phyloP scores from a whole-genome alignment of 2,329 filamentous ascomycete species.

The Fusarium bactridioides region DNA sequence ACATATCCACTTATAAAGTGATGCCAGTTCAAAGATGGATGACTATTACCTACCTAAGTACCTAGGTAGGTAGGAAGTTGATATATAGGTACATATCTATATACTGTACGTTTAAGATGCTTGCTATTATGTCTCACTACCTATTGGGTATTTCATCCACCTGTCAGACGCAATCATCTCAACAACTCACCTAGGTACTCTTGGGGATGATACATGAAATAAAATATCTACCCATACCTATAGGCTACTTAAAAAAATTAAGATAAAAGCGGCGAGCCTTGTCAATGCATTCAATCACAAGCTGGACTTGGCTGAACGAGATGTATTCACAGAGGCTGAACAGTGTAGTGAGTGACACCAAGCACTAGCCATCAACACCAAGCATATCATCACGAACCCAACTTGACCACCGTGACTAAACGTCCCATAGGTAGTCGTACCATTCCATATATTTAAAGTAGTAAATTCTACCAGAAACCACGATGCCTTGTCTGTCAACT shows the following conservation, averaged over 20 bases:
- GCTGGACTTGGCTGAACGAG: neutral
- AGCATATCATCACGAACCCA: constrained; percentile 13
- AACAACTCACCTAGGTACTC: neutral
- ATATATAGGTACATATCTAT: too few species aligned
- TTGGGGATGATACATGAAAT: neutral
- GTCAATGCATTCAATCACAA: neutral
- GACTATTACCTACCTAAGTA: neutral
- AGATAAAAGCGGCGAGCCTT: neutral
- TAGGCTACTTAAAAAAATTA: neutral
- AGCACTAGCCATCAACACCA: neutral
- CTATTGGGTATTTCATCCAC: neutral
- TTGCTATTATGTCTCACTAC: neutral
- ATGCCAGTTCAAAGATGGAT: neutral
- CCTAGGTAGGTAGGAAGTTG: too few species aligned
- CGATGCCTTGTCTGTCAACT: neutral
- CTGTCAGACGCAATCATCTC: neutral
- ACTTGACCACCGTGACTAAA: neutral
- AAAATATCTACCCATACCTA: neutral
- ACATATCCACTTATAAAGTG: neutral
- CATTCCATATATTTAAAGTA: neutral
- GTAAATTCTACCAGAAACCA: neutral
- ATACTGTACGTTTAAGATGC: neutral
- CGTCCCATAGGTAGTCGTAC: neutral
- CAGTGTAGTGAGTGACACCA: neutral
- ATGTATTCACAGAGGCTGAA: neutral